phyloP scores from a whole-genome alignment of 2,329 filamentous ascomycete species.

The Fusarium chaquense region DNA sequence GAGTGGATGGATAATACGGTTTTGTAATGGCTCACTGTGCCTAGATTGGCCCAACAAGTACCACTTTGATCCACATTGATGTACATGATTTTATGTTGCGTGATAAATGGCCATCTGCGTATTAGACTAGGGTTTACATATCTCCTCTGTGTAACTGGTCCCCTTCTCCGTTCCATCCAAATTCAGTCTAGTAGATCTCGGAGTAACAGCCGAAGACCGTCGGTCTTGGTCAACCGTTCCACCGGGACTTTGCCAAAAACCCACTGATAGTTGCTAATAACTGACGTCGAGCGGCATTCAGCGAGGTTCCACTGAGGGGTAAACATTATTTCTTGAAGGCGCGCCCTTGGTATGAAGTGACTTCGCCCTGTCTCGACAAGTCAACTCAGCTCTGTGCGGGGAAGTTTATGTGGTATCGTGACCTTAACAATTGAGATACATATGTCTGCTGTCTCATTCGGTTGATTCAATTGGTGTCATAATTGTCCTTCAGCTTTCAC shows the following conservation, averaged over 20 bases:
- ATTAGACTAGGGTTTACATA: background rate
- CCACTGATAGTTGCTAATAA: background rate
- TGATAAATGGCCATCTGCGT: too few relatives aligned
- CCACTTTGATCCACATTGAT: background rate
- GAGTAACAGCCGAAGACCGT: constrained; percentile 2
- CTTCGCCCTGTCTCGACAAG: background rate
- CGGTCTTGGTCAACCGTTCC: background rate
- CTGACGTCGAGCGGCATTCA: background rate
- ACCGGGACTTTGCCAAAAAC: background rate
- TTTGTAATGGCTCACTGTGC: background rate
- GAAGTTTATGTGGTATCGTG: background rate
- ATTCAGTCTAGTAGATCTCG: background rate
- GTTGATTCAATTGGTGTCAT: background rate
- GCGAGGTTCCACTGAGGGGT: background rate
- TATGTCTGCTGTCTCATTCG: background rate
- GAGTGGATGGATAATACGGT: background rate
- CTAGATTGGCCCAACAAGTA: background rate
- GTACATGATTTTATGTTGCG: background rate
- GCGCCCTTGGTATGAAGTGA: background rate
- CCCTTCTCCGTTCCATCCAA: background rate
- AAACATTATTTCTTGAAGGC: background rate
- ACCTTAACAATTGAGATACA: background rate
- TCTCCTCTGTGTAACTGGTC: background rate
- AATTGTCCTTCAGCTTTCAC: background rate
- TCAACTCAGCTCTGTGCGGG: background rate